Percentiles rank a stretch among this genome's conserved stretches.
phyloP scores from a whole-genome alignment of 805 yeast genomes.

The Saccharomycopsis sp. region DNA sequence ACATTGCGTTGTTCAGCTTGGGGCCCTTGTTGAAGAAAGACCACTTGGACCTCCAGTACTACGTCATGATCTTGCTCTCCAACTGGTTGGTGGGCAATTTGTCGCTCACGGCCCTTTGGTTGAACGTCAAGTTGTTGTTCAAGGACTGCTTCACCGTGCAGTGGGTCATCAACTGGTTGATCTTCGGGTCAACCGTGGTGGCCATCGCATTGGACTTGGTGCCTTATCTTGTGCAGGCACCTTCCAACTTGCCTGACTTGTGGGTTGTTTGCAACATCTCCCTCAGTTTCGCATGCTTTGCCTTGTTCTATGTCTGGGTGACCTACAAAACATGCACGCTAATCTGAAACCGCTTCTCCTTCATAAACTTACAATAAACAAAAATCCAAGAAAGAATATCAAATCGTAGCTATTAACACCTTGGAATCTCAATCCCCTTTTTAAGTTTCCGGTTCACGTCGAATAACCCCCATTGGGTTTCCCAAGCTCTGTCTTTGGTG shows the following conservation, averaged over 20 bases:
- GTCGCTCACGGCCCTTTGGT: slow-evolving; percentile 36
- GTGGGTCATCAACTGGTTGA: slow-evolving; percentile 41
- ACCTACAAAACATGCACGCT: slow-evolving; percentile 39
- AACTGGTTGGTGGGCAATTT: slow-evolving; percentile 74
- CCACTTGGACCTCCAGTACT: slow-evolving; percentile 62
- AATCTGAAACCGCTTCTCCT: too few relatives aligned
- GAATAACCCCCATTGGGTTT: slow-evolving; percentile 65
- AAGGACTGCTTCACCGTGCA: slow-evolving; percentile 40
- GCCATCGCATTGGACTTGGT: slow-evolving; percentile 43
- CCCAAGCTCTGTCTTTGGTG: slow-evolving; percentile 41
- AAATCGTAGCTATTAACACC: slow-evolving; percentile 3
- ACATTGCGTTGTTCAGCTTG: slow-evolving; percentile 74
- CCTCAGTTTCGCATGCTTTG: slow-evolving; percentile 68
- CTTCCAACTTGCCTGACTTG: slow-evolving; percentile 64
- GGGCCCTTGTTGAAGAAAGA: slow-evolving; percentile 82
- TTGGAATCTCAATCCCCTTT: slow-evolving; percentile 26
- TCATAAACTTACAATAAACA: slow-evolving; percentile 1
- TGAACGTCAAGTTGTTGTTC: slow-evolving; percentile 29
- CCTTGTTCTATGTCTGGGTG: slow-evolving; percentile 75
- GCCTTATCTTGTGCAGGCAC: slow-evolving; percentile 45
- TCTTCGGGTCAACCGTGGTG: slow-evolving; percentile 43
- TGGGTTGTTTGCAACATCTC: slow-evolving; percentile 74
- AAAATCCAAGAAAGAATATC: slow-evolving; percentile 6
- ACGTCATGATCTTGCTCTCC: slow-evolving; percentile 48
- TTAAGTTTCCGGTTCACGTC: slow-evolving; percentile 40